phyloP scores from a whole-genome alignment of 257 asterid genomes.

The Linaria vulgaris region DNA sequence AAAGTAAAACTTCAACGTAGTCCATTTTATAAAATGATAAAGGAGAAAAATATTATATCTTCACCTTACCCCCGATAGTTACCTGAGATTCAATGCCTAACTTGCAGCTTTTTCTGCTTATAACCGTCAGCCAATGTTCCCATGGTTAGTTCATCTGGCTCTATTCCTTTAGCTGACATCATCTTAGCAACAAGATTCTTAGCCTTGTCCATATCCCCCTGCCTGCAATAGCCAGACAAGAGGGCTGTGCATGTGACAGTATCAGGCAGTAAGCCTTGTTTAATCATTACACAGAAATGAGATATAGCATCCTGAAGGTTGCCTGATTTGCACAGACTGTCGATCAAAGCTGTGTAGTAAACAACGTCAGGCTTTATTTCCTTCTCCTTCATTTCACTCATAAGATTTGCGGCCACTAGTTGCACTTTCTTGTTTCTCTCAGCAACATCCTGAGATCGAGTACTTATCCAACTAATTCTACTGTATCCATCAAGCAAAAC shows the following conservation, averaged over 20 bases:
- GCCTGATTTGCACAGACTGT: conserved; percentile 61
- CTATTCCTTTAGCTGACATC: conserved; percentile 62
- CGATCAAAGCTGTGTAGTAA: conserved; percentile 73
- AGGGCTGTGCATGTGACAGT: conserved; percentile 63
- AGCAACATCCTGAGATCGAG: conserved; percentile 18
- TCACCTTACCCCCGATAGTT: conserved; percentile 22
- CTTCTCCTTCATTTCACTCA: conserved; percentile 52
- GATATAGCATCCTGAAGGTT: conserved; percentile 59
- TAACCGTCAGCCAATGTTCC: conserved; percentile 34
- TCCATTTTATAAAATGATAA: too few relatives aligned
- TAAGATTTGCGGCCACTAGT: conserved; percentile 27
- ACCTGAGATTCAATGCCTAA: conserved; percentile 24
- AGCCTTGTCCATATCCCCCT: conserved; percentile 55
- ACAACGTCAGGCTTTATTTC: conserved; percentile 54
- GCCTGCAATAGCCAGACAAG: conserved; percentile 62
- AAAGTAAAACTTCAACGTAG: too few relatives aligned
- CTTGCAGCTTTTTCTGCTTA: conserved; percentile 33
- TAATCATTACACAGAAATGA: conserved; percentile 63
- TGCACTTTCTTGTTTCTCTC: conserved; percentile 28
- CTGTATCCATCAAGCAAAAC: conserved; percentile 63
- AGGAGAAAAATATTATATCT: too few relatives aligned
- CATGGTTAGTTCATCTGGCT: conserved; percentile 43
- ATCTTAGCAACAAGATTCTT: conserved; percentile 46
- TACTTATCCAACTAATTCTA: conserved; percentile 37
- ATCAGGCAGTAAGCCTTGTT: conserved; percentile 66